phyloP scores from a whole-genome alignment of 2,329 filamentous ascomycete genomes.

The Cordyceps fumosorosea region DNA sequence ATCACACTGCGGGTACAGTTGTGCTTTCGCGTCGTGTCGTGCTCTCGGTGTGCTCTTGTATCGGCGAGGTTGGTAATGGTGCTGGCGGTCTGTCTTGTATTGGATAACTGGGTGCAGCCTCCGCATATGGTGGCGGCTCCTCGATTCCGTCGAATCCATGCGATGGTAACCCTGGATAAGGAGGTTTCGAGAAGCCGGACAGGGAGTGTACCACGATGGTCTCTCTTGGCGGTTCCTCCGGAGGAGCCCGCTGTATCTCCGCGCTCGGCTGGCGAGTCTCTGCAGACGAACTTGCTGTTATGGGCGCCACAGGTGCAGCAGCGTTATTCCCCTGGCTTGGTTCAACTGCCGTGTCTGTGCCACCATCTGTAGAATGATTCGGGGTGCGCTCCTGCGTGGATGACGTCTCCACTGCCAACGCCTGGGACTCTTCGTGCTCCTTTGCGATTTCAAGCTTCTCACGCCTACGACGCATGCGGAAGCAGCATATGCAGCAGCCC shows the following conservation, averaged over 20 bases:
- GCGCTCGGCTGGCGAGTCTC: neutral
- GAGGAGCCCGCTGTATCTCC: neutral
- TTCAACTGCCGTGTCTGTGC: neutral
- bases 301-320: neutral
- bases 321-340: neutral
- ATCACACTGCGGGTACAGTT: neutral
- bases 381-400: neutral
- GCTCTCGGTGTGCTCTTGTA: neutral
- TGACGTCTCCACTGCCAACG: neutral
- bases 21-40: neutral
- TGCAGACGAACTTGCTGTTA: neutral
- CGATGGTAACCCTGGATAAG: conserved; percentile 1
- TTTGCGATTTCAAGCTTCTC: conserved; percentile 8
- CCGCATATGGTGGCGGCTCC: conserved; percentile 5
- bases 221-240: neutral
- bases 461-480: neutral
- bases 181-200: neutral
- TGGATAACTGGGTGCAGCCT: neutral
- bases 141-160: conserved; percentile 3
- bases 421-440: conserved; percentile 8
- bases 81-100: neutral
- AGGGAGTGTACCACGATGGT: neutral
- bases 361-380: neutral
- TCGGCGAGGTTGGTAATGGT: neutral
- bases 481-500: conserved; percentile 9